Evolutionary conservation across 2,329 filamentous ascomycete species (phyloP), one percentile per base, ranked within the genome.

Genomic region (Chaetomium olivaceum): DNA sequence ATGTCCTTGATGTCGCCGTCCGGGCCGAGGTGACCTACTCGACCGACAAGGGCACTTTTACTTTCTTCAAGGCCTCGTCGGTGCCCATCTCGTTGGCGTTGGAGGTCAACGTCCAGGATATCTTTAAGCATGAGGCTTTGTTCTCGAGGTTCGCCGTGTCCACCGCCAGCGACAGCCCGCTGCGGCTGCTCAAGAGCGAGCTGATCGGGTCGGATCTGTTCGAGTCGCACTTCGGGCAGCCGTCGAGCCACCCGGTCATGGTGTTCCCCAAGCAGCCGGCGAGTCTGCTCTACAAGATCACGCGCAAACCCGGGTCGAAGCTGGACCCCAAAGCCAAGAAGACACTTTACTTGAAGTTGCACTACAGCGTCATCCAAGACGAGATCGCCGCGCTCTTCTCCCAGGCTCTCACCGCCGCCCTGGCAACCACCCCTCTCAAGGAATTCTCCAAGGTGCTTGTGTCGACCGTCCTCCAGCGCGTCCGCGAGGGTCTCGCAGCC

Each of bases 81-180:
- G 82, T 96, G 23, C 85, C 89, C 2, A 89, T 95, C 1, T 85
- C 90, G 1, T 81, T 99, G 4, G 91, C 92, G 0, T 83, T 99
- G 3, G 93, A 94, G 3, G 95, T 99, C 68, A 98, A 98, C 70
- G 95, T 99, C 6, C 93, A 98, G 73, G 95, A 99, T 72, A 87
- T 96, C 31, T 98, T 98, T 81, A 96, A 97, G 75, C 87, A 92
- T 68, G 80, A 88, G 8, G 84, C 87, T 0, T 82, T 98, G 0
- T 95, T 95, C 74, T 97, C 93, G 0, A 89, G 90, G 11, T 99
- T 99, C 76, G 96, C 91, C 16, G 89, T 99, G 61, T 93, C 92
- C 14, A 93, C 93, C 0, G 90, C 92, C 0, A 91, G 84, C 63
- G 76, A 85, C 27, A 88, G 89, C 33, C 95, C 95, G 0, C 77